Conservation (phyloP, 352 stramenopile genomes). For the Globisporangium splendens region DNA sequence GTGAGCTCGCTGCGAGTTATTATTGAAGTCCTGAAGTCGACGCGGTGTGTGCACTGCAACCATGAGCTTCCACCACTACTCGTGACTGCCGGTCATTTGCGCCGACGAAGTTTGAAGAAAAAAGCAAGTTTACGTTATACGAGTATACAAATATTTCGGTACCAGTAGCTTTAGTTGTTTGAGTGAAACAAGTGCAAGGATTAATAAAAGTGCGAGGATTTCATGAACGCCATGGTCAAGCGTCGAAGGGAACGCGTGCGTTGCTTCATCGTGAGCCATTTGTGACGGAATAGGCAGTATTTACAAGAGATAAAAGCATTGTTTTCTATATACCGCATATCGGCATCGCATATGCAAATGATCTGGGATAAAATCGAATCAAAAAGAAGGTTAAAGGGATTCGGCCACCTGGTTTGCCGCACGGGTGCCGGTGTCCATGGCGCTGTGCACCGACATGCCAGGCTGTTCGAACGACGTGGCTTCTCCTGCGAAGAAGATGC, state of each 20-base stretch:
- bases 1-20: conserved; percentile 18
- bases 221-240: no score
- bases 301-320: no score
- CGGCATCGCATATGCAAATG: not conserved
- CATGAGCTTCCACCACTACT: not conserved
- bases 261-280: no score
- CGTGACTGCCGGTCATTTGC: not conserved
- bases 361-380: not conserved
- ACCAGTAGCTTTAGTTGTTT: not conserved
- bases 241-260: no score
- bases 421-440: conserved; percentile 75
- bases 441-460: conserved; percentile 79
- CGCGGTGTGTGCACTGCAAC: not conserved
- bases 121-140: not conserved
- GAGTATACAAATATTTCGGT: conserved; percentile 1
- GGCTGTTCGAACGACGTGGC: conserved; percentile 79
- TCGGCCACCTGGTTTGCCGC: conserved; percentile 46
- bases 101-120: not conserved
- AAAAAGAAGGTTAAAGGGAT: conserved; percentile 25
- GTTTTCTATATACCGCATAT: not conserved
- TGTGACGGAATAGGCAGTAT: no score
- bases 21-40: conserved; percentile 13
- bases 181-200: not conserved
- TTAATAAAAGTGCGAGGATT: not conserved
- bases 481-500: conserved; percentile 81